Conservation (phyloP, 176 grass and related monocot species). For the Carex littledalei region DNA sequence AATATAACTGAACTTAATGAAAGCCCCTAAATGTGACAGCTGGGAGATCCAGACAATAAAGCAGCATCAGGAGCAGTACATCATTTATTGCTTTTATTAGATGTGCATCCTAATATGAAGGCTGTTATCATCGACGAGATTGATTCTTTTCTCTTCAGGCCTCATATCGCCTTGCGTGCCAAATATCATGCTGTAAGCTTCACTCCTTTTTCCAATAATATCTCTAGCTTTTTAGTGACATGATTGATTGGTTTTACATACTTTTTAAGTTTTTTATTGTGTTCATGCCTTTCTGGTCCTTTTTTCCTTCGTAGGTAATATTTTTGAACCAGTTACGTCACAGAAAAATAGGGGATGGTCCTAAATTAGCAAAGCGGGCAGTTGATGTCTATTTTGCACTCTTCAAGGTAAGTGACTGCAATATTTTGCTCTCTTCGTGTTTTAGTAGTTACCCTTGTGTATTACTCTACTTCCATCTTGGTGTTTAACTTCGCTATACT, state of each 20-base stretch:
- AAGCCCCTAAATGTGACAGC: constrained; percentile 31
- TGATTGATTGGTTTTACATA: no score
- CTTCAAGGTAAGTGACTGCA: constrained; percentile 59
- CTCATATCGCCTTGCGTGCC: constrained; percentile 74
- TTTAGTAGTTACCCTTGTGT: not conserved
- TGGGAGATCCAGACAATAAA: constrained; percentile 90
- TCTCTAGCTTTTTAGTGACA: not conserved
- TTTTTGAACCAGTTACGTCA: constrained; percentile 89
- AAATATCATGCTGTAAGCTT: constrained; percentile 95
- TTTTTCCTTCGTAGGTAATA: constrained; percentile 62
- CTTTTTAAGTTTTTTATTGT: constrained; percentile 9
- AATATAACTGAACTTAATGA: not conserved
- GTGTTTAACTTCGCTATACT: not conserved
- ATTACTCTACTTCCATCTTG: not conserved
- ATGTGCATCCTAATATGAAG: constrained; percentile 96
- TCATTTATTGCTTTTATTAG: constrained; percentile 70
- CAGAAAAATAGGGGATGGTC: constrained; percentile 66
- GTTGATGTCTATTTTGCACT: constrained; percentile 91
- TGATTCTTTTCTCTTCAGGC: constrained; percentile 91
- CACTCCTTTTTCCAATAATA: constrained; percentile 3
- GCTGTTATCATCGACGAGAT: constrained; percentile 95
- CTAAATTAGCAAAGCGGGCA: constrained; percentile 83
- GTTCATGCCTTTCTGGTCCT: not conserved
- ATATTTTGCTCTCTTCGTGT: not conserved
- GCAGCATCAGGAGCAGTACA: constrained; percentile 83